phyloP scores from a whole-genome alignment of 371 early-diverging fungal species.

The Cokeromyces recurvatus region DNA sequence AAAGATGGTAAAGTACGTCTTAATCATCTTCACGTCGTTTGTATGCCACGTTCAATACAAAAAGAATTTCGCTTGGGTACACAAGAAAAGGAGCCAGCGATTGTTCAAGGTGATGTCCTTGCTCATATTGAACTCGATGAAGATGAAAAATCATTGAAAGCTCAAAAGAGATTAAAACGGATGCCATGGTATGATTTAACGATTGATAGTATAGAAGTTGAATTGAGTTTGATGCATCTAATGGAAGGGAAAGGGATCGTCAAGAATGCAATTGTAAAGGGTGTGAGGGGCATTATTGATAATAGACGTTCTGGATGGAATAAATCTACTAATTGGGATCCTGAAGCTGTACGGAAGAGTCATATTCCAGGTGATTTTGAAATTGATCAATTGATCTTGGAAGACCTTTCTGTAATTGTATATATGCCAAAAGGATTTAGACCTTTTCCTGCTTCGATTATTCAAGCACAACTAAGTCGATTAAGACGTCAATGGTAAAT shows the following conservation, averaged over 20 bases:
- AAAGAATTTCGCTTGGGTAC: conserved; percentile 23
- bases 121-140: conserved; percentile 30
- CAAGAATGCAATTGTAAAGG: conserved; percentile 73
- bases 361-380: conserved; percentile 82
- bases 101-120: conserved; percentile 24
- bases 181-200: conserved; percentile 71
- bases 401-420: conserved; percentile 26
- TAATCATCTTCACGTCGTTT: conserved; percentile 67
- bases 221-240: conserved; percentile 85
- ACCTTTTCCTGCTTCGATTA: conserved; percentile 83
- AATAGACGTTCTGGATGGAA: conserved; percentile 81
- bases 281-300: conserved; percentile 87
- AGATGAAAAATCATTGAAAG: conserved; percentile 26
- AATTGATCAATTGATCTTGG: conserved; percentile 60
- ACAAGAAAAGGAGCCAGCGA: not conserved
- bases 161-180: conserved; percentile 24
- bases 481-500: conserved; percentile 85
- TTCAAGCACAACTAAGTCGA: conserved; percentile 72
- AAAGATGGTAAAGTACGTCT: conserved; percentile 83
- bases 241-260: conserved; percentile 89
- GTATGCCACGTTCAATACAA: conserved; percentile 40
- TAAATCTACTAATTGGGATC: conserved; percentile 53
- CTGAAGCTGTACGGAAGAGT: conserved; percentile 51
- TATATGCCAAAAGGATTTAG: conserved; percentile 77
- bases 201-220: conserved; percentile 81